Evolutionary conservation across 331 rosid genomes (phyloP), one percentile per base, ranked within the genome.

Genomic region (Dryas integrifolia): DNA sequence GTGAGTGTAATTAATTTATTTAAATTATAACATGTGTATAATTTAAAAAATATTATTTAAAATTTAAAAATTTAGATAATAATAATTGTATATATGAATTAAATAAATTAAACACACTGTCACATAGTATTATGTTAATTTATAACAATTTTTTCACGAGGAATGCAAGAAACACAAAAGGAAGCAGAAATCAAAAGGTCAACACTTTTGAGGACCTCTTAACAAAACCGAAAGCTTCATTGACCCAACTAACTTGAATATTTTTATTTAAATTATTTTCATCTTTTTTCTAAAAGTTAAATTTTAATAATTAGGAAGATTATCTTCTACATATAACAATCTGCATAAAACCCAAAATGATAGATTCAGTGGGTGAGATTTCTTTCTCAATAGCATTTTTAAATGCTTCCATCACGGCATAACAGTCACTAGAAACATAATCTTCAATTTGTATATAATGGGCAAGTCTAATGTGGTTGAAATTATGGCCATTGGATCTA

Each of bases 331-430:
- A 53, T 18, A n/a, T 7, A 11, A 3, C 50, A 53, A 55, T 41
- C 21, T 18, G 14, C 16, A 18, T 11, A 55, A 18, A 55, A 40
- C 62, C 74, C 47, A 69, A 69, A 18, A 3, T 8, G 51, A 21
- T 13, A 58, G 81, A 80, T 80, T 67, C 77, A 78, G 77, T 67
- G 30, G 81, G 53, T 76, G 48, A 51, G 45, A 39, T 53, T 49
- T 81, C 81, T 7, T 51, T 66, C 71, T 81, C 84, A 65, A 30
- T 16, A 13, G 39, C 48, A 65, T 69, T 45, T n/a, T 38, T 21
- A 1, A 26, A 15, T 44, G 35, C 84, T 57, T 75, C 39, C 49
- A 45, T 41, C 43, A 41, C 18, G 55, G 49, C 13, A 3, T 5
- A 10, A 30, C 35, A 30, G 3, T 72, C 16, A 30, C 18, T 50